These are phyloP conservation scores for Murraya paniculata DNA, from an alignment of 345 rosid genomes.

Conservation along the genomic window DNA sequence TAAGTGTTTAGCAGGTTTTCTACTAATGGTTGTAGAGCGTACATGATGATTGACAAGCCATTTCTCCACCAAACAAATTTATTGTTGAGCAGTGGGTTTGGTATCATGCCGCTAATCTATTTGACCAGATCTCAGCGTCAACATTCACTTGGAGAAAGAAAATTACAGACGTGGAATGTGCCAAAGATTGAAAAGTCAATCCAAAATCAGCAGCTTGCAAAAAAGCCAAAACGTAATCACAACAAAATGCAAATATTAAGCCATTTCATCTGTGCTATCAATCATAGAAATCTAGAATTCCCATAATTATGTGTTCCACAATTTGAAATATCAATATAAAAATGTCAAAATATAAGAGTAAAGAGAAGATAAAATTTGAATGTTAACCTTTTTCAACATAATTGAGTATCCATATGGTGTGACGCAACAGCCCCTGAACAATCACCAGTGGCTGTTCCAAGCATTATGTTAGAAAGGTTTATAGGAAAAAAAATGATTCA, in stretches of 20 bases:
- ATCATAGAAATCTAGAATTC: too few relatives aligned
- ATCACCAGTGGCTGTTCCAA: conserved; percentile 69
- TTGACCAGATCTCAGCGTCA: too few relatives aligned
- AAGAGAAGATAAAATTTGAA: conserved; percentile 4
- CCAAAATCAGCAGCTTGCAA: background rate
- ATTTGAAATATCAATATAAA: background rate
- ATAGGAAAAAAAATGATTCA: background rate
- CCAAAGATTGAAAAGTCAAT: background rate
- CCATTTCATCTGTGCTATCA: too few relatives aligned
- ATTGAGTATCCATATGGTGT: conserved; percentile 84
- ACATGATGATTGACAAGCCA: too few relatives aligned
- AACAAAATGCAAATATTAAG: background rate
- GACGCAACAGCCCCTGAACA: conserved; percentile 88
- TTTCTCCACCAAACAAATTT: too few relatives aligned
- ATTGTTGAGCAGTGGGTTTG: too few relatives aligned
- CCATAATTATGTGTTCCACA: background rate
- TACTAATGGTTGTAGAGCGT: too few relatives aligned
- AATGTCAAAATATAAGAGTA: background rate
- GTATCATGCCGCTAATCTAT: too few relatives aligned
- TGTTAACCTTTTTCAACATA: conserved; percentile 68
- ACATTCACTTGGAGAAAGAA: conserved; percentile 52
- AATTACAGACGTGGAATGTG: background rate
- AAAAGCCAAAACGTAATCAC: background rate
- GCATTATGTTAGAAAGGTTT: conserved; percentile 6
- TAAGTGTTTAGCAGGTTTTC: too few relatives aligned